Evolutionary conservation across 1,284 basidiomycete genomes (phyloP), one percentile per base, ranked within the genome.

Genomic region (Anthracocystis panici-leucophaei): DNA sequence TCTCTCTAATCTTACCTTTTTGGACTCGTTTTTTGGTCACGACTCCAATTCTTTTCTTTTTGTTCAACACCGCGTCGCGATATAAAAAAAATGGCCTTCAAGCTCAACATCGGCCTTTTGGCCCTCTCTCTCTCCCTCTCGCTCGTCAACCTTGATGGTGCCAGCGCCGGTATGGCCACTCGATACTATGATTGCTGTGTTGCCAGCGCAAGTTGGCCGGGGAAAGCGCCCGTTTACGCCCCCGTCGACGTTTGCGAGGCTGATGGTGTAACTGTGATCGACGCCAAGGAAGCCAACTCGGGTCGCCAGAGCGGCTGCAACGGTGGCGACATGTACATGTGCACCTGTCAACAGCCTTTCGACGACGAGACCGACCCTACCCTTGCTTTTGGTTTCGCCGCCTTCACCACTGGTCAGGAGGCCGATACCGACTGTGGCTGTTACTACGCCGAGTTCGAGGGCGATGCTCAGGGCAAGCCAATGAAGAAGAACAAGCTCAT

Each of bases 131-230:
- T 70, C 21, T 60, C 67, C 10, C 57, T 70, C 10, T 53, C 68
- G 31, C 57, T 70, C 23, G 48, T 65, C n/a, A 25, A 57, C 48
- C 57, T 69, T 10, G 71, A 65, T 56, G 62, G 62, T 46, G 72
- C 44, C 40, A 38, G 41, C 25, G 64, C 64, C n/a, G 63, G 66
- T 7, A 66, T 52, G 62, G 64, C 64, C 5, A 71, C 73, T 18
- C 42, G 64, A 45, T 75, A 67, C 61, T 71, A 54, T 53, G 73
- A 75, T 49, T 75, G 73, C 57, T 75, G 73, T 42, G 44, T 42
- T 12, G 44, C 59, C 1, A 35, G 31, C 1, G 54, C 49, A 1
- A 8, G 31, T 1, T 68, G 54, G 59, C 3, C 5, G 3, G 25
- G 23, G 12, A 75, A 75, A 12, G 67, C 67, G 0, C 51, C 53